phyloP scores from a whole-genome alignment of 352 stramenopile genomes.

The Phytopythium chamaehyphon region DNA sequence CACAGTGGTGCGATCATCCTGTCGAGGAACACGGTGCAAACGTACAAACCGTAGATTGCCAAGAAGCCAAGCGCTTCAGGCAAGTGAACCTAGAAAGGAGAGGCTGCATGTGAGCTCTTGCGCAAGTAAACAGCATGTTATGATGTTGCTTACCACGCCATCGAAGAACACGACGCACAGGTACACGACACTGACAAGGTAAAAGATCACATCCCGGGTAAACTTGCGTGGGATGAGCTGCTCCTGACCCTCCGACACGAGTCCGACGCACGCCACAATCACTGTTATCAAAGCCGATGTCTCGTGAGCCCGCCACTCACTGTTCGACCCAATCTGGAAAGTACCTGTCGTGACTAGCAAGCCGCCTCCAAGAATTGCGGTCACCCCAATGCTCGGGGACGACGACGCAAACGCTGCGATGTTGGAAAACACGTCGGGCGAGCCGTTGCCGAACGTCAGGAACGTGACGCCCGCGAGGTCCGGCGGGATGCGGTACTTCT shows the following conservation, averaged over 20 bases:
- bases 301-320: too few species aligned
- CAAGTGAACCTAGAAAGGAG: conserved; percentile 35
- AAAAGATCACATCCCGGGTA: conserved; percentile 70
- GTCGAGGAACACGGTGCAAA: conserved; percentile 58
- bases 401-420: conserved; percentile 63
- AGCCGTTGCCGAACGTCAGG: conserved; percentile 79
- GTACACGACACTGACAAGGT: conserved; percentile 67
- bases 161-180: conserved; percentile 68
- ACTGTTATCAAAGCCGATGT: conserved; percentile 29
- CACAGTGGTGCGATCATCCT: conserved; percentile 27
- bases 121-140: background rate
- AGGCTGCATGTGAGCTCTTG: background rate
- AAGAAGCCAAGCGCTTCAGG: conserved; percentile 66
- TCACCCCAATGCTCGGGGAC: conserved; percentile 65
- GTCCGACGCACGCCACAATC: conserved; percentile 61
- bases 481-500: conserved; percentile 70
- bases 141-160: conserved; percentile 21
- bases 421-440: conserved; percentile 77
- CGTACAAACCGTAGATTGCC: conserved; percentile 64
- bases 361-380: conserved; percentile 62
- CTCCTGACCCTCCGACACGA: conserved; percentile 64
- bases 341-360: conserved; percentile 71
- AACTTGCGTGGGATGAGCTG: conserved; percentile 77
- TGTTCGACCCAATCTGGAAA: too few species aligned
- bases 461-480: conserved; percentile 77